Base-by-base conservation (phyloP, 2,329 filamentous ascomycete genomes). In the Rhynchosporium graminicola region DNA sequence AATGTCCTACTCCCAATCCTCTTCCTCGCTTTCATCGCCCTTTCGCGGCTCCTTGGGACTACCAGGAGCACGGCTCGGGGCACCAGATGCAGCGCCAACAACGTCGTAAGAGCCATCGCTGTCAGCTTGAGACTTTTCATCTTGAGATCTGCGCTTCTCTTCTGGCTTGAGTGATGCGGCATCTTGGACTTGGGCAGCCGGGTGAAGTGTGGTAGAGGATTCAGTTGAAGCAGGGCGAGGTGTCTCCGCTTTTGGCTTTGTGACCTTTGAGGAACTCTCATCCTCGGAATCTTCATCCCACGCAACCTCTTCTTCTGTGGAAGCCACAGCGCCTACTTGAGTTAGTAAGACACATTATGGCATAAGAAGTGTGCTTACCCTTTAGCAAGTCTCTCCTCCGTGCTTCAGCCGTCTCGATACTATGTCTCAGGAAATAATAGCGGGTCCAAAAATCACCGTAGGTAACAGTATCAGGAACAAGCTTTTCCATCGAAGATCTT, bases 41-140 rank as follows among this genome's bases (percentile, higher is more conserved):
- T 82, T 83, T 65, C 78, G 79, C 20, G 78, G 71, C 40, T 83
- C 84, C 73, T 85, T 86, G 31, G 85, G 85, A 73, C 85, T 87
- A 4, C 84, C 83, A 1, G 92, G 89, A 20, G 92, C 88, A 67
- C 90, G 89, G 75, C 91, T 97, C 43, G 88, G 86, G 50, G 86
- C 84, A 55, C 90, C 90, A 57, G 90, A 93, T 51, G 86, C 81
- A 5, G 88, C 87, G 7, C 90, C 89, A 51, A 99, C 92, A 40
- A 99, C 83, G 75, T 99, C 95, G 75, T 99, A 99, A 78, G 92
- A 97, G 20, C 91, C 91, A 71, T 99, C 95, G 74, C 94, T 97
- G 71, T 95, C 95, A 7, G 92, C 87, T 69, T 95, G 90, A 31
- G 91, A 96, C 75, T 94, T 92, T 75, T 92, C 89, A 72, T 97